These are phyloP conservation scores for Nidularia sp. DNA, from an alignment of 768 basidiomycete genomes.

Conservation along the genomic window DNA sequence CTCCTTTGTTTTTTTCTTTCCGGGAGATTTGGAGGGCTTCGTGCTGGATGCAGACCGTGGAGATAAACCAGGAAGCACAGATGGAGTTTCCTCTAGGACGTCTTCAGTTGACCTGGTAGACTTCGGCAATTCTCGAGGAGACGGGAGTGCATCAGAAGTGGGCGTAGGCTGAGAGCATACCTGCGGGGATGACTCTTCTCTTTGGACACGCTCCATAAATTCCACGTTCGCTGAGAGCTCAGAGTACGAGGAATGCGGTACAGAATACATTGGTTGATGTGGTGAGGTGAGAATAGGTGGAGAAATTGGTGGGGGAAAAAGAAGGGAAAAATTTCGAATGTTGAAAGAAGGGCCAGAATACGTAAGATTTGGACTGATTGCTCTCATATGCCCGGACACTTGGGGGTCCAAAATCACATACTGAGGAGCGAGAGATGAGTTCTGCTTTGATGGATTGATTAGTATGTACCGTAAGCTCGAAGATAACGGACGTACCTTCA, in stretches of 20 bases:
- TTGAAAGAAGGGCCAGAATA: not conserved
- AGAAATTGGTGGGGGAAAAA: not conserved
- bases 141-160: not conserved
- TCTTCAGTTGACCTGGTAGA: not conserved
- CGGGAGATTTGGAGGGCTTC: not conserved
- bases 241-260: constrained; percentile 18
- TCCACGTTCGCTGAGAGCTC: constrained; percentile 17
- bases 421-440: too few relatives aligned
- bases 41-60: not conserved
- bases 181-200: not conserved
- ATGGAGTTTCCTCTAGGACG: not conserved
- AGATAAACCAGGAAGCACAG: not conserved
- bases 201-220: constrained; percentile 4
- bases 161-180: not conserved
- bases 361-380: not conserved
- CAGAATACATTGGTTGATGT: constrained; percentile 11
- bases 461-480: too few relatives aligned
- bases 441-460: too few relatives aligned
- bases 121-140: not conserved
- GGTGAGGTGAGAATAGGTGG: not conserved
- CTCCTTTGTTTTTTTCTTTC: constrained; percentile 8
- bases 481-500: too few relatives aligned
- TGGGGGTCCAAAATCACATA: not conserved
- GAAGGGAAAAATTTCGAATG: not conserved
- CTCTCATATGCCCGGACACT: not conserved